phyloP scores from a whole-genome alignment of 1,139 yeast genomes.

The Nakaseomyces kungkrabaensis region DNA sequence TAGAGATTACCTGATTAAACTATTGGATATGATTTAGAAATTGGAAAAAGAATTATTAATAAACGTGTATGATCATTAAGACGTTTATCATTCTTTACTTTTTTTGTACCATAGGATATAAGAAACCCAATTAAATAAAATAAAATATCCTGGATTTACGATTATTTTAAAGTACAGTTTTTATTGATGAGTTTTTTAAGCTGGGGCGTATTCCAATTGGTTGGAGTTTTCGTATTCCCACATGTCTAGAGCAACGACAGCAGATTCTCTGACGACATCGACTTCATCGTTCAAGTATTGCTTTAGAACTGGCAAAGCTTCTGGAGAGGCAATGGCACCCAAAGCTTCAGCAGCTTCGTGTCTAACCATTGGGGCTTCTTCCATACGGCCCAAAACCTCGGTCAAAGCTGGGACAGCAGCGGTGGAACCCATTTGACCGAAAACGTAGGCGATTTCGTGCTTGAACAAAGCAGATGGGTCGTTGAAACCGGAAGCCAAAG shows the following conservation, averaged over 20 bases:
- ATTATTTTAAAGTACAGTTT: neutral
- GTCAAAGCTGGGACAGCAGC: slow-evolving; percentile 82
- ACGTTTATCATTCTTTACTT: no score
- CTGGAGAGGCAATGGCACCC: slow-evolving; percentile 96
- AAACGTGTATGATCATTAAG: no score
- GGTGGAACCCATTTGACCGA: slow-evolving; percentile 94
- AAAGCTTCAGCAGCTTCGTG: slow-evolving; percentile 99
- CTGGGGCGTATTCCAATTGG: slow-evolving; percentile 67
- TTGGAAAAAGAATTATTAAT: no score
- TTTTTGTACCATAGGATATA: neutral
- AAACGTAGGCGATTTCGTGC: slow-evolving; percentile 96
- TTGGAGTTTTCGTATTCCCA: slow-evolving; percentile 87
- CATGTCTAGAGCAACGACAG: slow-evolving; percentile 95
- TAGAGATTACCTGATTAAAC: neutral
- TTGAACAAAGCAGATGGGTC: slow-evolving; percentile 91
- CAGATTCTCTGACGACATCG: slow-evolving; percentile 89
- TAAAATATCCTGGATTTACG: neutral
- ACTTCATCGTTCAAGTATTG: slow-evolving; percentile 72
- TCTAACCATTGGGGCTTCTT: slow-evolving; percentile 96
- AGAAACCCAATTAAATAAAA: neutral
- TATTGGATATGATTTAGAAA: no score
- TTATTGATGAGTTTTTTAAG: slow-evolving; percentile 5
- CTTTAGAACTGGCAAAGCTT: slow-evolving; percentile 79
- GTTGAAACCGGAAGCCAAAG: slow-evolving; percentile 79
- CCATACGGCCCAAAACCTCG: slow-evolving; percentile 62